Conservation (phyloP, 208 protist species). For the Wallacemonas rigidus region DNA sequence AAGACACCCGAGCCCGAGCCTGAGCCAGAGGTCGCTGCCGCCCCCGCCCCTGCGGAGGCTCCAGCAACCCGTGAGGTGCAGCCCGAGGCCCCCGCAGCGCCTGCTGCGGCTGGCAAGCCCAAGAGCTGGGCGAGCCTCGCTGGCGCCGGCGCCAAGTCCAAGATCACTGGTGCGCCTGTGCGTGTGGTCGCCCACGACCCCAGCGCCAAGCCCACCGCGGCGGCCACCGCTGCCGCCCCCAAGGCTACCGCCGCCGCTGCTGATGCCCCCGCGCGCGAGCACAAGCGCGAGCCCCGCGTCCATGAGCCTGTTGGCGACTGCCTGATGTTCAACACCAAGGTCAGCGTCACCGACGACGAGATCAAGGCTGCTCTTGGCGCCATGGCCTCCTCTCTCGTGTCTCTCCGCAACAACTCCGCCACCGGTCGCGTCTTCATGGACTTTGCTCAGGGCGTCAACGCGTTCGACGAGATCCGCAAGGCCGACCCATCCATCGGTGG, state of each 20-base stretch:
- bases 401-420: constrained; percentile 82
- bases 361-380: constrained; percentile 67
- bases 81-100: constrained; percentile 15
- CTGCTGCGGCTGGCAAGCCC: constrained; percentile 30
- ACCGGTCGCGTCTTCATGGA: constrained; percentile 86
- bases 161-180: constrained; percentile 36
- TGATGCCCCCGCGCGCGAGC: constrained; percentile 13
- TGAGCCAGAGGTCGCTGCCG: constrained; percentile 18
- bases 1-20: constrained; percentile 16
- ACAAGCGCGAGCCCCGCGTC: constrained; percentile 34
- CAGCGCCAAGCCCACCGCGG: constrained; percentile 28
- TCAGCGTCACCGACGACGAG: constrained; percentile 77
- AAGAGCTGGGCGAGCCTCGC: constrained; percentile 76
- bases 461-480: constrained; percentile 56
- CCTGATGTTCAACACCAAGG: constrained; percentile 84
- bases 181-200: constrained; percentile 42
- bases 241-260: constrained; percentile 17
- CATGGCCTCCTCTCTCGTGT: constrained; percentile 59
- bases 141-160: constrained; percentile 32
- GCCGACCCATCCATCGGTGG: constrained; percentile 46
- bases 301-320: constrained; percentile 61
- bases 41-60: constrained; percentile 20
- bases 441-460: constrained; percentile 70
- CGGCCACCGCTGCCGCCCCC: constrained; percentile 24
- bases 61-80: constrained; percentile 3